Evolutionary conservation across 208 protist genomes (phyloP).

Genomic region (Spongospora subterranea): DNA sequence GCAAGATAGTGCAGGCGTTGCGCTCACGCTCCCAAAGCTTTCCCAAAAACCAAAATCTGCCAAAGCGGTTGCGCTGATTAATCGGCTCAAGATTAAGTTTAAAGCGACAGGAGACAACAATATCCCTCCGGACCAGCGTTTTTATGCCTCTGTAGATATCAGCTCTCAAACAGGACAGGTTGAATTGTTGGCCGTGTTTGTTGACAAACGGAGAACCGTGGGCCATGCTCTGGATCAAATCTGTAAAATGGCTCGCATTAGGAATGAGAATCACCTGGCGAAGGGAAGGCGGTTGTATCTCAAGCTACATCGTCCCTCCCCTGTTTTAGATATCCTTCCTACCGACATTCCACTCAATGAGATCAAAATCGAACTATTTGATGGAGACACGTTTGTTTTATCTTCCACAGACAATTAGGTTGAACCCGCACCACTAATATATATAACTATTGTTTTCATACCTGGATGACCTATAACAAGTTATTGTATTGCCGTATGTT

Average conservation of each 20-base stretch:
- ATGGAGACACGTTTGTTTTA: slow-evolving; percentile 1
- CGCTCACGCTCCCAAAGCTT: not conserved
- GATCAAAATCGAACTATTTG: not conserved
- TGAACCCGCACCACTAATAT: too few species aligned
- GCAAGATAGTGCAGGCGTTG: not conserved
- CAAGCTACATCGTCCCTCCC: not conserved
- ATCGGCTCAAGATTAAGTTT: slow-evolving; percentile 30
- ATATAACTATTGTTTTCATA: too few species aligned
- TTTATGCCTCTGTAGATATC: slow-evolving; percentile 8
- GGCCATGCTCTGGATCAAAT: slow-evolving; percentile 22
- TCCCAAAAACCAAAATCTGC: not conserved
- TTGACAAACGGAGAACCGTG: not conserved
- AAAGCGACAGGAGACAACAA: slow-evolving; percentile 6
- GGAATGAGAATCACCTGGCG: slow-evolving; percentile 45
- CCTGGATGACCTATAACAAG: too few species aligned
- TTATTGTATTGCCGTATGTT: too few species aligned
- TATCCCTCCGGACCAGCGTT: slow-evolving; percentile 29
- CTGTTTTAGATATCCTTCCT: not conserved
- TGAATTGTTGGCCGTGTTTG: not conserved
- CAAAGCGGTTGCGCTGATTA: not conserved
- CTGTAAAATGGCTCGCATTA: not conserved
- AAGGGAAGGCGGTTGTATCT: not conserved
- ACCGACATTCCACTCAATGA: not conserved
- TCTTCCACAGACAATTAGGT: not conserved
- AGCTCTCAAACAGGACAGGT: not conserved